These are phyloP conservation scores for Colletotrichum eremochloae DNA, from an alignment of 2,329 filamentous ascomycete genomes.

Conservation along the genomic window DNA sequence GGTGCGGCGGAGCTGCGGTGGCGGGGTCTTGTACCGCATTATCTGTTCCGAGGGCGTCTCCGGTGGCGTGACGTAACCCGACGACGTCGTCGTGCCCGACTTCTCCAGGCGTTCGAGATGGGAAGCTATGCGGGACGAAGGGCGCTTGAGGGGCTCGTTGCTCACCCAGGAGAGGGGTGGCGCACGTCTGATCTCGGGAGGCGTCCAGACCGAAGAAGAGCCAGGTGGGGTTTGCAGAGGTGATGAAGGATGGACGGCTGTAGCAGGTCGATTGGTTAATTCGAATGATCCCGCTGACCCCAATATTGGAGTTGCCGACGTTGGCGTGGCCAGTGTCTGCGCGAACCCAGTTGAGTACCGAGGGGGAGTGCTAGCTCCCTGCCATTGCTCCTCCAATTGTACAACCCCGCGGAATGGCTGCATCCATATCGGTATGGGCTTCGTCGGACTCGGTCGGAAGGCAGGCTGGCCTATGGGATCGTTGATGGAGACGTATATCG, in stretches of 20 bases:
- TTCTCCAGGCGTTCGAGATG: conserved; percentile 41
- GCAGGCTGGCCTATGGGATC: conserved; percentile 62
- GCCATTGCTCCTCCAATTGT: conserved; percentile 43
- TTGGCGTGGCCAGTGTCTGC: conserved; percentile 21
- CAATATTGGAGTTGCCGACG: conserved; percentile 15
- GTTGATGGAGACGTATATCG: conserved; percentile 64
- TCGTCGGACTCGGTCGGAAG: conserved; percentile 63
- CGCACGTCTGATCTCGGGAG: conserved; percentile 15
- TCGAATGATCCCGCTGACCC: conserved; percentile 14
- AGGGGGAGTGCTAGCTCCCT: neutral
- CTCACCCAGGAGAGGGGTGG: conserved; percentile 50
- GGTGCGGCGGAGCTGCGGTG: conserved; percentile 26
- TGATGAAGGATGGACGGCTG: conserved; percentile 23
- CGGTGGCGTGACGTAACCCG: conserved; percentile 49
- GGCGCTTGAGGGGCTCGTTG: conserved; percentile 56
- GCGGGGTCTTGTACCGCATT: conserved; percentile 15
- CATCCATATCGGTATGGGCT: conserved; percentile 66
- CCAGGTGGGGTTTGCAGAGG: neutral
- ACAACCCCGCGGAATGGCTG: conserved; percentile 43
- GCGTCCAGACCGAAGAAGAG: neutral
- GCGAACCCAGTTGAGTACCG: neutral
- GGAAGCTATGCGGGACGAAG: conserved; percentile 52
- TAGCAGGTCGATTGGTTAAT: neutral
- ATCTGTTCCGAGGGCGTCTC: conserved; percentile 46
- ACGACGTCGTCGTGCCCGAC: conserved; percentile 45